These are phyloP conservation scores for Wickerhamiella australiensis DNA, from an alignment of 805 yeast species.

Conservation along the genomic window DNA sequence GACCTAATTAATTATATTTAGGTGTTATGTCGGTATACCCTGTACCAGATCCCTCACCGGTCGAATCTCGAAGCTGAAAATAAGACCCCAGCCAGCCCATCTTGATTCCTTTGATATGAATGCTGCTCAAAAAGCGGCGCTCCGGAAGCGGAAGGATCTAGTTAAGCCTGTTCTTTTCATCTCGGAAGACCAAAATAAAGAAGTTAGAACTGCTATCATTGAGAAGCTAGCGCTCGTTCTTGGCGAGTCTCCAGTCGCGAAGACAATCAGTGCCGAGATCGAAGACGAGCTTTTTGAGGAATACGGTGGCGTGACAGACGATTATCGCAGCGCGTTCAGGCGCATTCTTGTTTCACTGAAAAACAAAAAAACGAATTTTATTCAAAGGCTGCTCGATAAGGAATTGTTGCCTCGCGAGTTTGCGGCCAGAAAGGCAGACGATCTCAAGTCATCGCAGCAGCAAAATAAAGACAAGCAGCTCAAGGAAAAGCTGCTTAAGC, in stretches of 20 bases:
- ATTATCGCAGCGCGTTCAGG: slow-evolving; percentile 25
- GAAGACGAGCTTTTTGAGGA: slow-evolving; percentile 21
- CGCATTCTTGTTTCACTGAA: slow-evolving; percentile 24
- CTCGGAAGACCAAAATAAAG: slow-evolving; percentile 3
- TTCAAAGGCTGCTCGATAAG: slow-evolving; percentile 21
- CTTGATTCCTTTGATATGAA: background rate
- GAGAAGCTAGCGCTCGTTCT: background rate
- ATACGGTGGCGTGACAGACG: slow-evolving; percentile 18
- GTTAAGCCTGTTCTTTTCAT: background rate
- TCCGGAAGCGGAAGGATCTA: slow-evolving; percentile 4
- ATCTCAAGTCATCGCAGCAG: slow-evolving; percentile 24
- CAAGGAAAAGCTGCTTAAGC: slow-evolving; percentile 22
- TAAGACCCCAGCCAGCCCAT: background rate
- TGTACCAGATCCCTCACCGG: too few species aligned
- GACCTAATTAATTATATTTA: too few species aligned
- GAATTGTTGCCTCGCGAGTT: slow-evolving; percentile 23
- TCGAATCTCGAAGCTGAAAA: too few species aligned
- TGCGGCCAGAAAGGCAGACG: slow-evolving; percentile 25
- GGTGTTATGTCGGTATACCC: too few species aligned
- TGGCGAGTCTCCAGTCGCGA: background rate
- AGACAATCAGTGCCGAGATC: slow-evolving; percentile 19
- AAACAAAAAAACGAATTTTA: slow-evolving; percentile 21
- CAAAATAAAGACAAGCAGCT: slow-evolving; percentile 22
- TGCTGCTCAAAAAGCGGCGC: slow-evolving; percentile 9
- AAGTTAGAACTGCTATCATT: slow-evolving; percentile 3